These are phyloP conservation scores for Aspergillus bridgeri DNA, from an alignment of 495 filamentous ascomycete species.

Conservation along the genomic window DNA sequence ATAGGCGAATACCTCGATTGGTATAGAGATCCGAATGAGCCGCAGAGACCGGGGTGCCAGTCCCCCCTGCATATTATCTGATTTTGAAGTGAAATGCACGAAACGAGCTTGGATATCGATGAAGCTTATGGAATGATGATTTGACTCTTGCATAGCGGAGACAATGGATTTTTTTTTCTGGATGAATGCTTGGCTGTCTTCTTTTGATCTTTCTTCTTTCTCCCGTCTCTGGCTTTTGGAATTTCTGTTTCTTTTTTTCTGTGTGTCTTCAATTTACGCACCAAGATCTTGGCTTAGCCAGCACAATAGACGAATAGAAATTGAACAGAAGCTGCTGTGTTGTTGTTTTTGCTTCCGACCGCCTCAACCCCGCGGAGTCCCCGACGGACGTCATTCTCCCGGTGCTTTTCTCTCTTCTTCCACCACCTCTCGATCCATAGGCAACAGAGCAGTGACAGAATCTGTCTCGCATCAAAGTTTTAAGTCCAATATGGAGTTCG, in stretches of 20 bases:
- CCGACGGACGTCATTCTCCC: background rate
- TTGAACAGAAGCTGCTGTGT: background rate
- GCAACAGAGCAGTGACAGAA: background rate
- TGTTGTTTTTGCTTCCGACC: background rate
- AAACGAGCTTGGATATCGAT: background rate
- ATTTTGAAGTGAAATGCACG: background rate
- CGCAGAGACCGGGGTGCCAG: background rate
- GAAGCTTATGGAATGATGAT: conserved; percentile 6
- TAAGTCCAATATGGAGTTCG: conserved; percentile 52
- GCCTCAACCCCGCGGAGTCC: background rate
- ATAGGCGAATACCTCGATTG: conserved; percentile 1
- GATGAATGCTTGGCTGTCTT: conserved; percentile 1
- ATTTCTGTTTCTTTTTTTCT: background rate
- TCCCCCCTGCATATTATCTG: background rate
- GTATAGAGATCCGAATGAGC: background rate
- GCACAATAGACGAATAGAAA: conserved; percentile 3
- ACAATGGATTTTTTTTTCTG: background rate
- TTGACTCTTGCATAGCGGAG: conserved; percentile 25
- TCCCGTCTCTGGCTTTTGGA: background rate
- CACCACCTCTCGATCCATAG: background rate
- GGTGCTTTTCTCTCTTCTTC: background rate
- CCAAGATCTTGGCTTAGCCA: background rate
- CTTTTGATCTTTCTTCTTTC: conserved; percentile 6
- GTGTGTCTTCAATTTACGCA: background rate
- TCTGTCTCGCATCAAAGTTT: background rate